A percentile compares a stretch with the other conserved stretches of the same genome.
Conservation (phyloP, 1,284 basidiomycete genomes). For the Rhodotorula sp. region DNA sequence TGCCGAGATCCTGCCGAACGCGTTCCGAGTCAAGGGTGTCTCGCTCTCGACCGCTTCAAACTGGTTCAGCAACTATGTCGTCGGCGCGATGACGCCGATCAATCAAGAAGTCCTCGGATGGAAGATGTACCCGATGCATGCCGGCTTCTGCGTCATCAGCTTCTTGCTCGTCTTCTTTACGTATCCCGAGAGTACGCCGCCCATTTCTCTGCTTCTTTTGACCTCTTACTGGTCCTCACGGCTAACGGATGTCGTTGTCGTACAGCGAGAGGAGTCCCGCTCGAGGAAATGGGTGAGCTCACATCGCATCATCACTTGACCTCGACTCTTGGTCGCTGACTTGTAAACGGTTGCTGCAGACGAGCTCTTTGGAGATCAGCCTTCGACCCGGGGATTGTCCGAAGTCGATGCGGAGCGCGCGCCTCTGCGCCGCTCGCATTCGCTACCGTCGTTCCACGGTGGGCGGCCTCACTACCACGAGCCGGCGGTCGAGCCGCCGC, state of each 20-base stretch:
- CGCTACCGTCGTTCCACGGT: constrained; percentile 17
- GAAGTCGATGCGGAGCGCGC: constrained; percentile 10
- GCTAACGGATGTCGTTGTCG: constrained; percentile 53
- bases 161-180: constrained; percentile 60
- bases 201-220: too few relatives aligned
- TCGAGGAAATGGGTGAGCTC: constrained; percentile 55
- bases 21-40: constrained; percentile 89
- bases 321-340: too few relatives aligned
- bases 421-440: constrained; percentile 23
- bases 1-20: constrained; percentile 81
- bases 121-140: constrained; percentile 94
- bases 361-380: constrained; percentile 34
- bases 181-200: constrained; percentile 44
- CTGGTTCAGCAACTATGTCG: constrained; percentile 49
- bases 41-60: constrained; percentile 78
- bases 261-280: constrained; percentile 54
- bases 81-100: constrained; percentile 20
- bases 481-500: constrained; percentile 11
- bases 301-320: background rate
- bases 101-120: constrained; percentile 87
- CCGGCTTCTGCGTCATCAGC: constrained; percentile 51
- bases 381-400: background rate
- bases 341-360: background rate
- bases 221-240: constrained; percentile 7
- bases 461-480: constrained; percentile 19